phyloP scores from a whole-genome alignment of 2,329 filamentous ascomycete genomes.

The Ascochyta clinopodiicola region DNA sequence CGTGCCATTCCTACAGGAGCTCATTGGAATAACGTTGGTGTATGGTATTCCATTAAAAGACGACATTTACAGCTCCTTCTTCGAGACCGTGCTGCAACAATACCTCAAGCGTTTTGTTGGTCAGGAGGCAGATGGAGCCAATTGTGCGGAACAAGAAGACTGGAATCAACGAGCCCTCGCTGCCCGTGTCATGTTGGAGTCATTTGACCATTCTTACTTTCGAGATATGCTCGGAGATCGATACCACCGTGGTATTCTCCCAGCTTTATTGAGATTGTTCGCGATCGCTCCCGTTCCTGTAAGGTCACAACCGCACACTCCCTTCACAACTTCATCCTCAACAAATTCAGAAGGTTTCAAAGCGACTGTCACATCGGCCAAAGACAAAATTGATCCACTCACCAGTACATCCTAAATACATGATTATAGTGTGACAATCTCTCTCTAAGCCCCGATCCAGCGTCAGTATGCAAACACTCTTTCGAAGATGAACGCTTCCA shows the following conservation, averaged over 20 bases:
- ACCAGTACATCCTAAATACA: neutral
- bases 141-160: neutral
- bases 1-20: constrained; percentile 4
- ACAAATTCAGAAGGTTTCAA: neutral
- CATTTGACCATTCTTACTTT: constrained; percentile 14
- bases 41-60: constrained; percentile 9
- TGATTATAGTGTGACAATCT: too few relatives aligned
- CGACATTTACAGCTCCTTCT: neutral
- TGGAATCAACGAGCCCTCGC: constrained; percentile 2
- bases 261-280: neutral
- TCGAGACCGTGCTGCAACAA: constrained; percentile 2
- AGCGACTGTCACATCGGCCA: too few relatives aligned
- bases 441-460: too few relatives aligned
- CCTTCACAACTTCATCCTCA: neutral
- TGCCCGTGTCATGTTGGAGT: neutral
- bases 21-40: constrained; percentile 9
- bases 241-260: neutral
- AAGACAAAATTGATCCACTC: neutral
- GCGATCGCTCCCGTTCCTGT: neutral
- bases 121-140: neutral
- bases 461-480: too few relatives aligned
- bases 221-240: constrained; percentile 1
- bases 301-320: neutral
- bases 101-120: constrained; percentile 12
- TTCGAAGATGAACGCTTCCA: too few relatives aligned